A percentile compares a stretch with the other conserved stretches of the same genome.
Evolutionary conservation across 768 basidiomycete species (phyloP).

Genomic region (Tephrocybe sp.): DNA sequence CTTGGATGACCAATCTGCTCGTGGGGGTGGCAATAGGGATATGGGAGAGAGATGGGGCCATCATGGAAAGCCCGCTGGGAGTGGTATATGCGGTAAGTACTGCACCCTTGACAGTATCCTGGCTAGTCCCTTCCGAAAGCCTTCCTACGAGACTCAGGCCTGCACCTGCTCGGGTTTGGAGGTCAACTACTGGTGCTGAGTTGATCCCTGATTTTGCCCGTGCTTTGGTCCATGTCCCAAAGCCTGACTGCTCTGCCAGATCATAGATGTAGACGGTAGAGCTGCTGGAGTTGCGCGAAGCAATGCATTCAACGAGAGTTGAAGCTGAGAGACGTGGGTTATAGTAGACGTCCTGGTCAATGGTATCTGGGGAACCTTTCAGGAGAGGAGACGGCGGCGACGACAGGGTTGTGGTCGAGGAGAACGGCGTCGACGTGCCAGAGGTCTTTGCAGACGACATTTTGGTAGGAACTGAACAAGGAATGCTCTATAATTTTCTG

Average conservation of each 20-base stretch:
- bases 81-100: constrained; percentile 81
- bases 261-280: constrained; percentile 82
- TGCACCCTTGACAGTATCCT: constrained; percentile 57
- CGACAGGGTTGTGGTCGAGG: constrained; percentile 39
- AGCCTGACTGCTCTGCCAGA: constrained; percentile 80
- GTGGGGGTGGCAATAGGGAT: constrained; percentile 62
- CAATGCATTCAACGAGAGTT: constrained; percentile 64
- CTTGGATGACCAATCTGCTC: constrained; percentile 79
- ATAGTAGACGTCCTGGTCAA: constrained; percentile 32
- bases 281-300: constrained; percentile 54
- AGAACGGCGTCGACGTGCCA: constrained; percentile 39
- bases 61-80: constrained; percentile 77
- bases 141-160: constrained; percentile 79
- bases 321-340: constrained; percentile 56
- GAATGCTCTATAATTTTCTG: constrained; percentile 1
- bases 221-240: constrained; percentile 69
- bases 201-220: constrained; percentile 48
- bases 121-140: constrained; percentile 77
- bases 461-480: constrained; percentile 3
- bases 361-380: constrained; percentile 22
- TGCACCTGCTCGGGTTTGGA: constrained; percentile 85
- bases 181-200: constrained; percentile 56
- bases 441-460: constrained; percentile 25
- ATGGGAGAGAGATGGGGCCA: constrained; percentile 77
- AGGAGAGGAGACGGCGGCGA: constrained; percentile 35